Evolutionary conservation across 306 rosid species (phyloP).

Genomic region (Fragaria nilgerrensis): DNA sequence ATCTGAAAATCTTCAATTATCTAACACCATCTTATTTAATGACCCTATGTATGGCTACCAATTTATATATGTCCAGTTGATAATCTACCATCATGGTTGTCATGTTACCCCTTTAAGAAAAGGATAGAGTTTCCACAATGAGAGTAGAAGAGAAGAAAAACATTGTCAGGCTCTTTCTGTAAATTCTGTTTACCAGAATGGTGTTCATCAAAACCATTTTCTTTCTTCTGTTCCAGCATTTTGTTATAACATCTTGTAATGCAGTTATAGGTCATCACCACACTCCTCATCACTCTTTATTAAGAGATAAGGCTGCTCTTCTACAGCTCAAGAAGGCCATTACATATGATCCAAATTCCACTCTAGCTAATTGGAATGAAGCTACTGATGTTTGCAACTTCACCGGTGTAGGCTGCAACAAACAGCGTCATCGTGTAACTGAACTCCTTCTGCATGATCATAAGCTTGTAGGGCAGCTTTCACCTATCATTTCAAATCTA

Average conservation of each 20-base stretch:
- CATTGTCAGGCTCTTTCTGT: background rate
- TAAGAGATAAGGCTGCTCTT: conserved; percentile 49
- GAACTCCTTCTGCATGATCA: conserved; percentile 27
- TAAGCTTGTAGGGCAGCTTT: conserved; percentile 47
- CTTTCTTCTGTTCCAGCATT: conserved; percentile 42
- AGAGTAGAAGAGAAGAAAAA: conserved; percentile 14
- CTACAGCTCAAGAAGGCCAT: conserved; percentile 47
- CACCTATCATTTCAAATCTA: conserved; percentile 63
- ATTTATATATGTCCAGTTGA: conserved; percentile 23
- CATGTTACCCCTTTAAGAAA: background rate
- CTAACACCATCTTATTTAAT: background rate
- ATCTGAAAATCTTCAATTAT: background rate
- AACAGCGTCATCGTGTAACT: conserved; percentile 40
- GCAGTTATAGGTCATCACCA: conserved; percentile 29
- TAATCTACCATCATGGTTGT: conserved; percentile 27
- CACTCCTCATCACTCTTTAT: conserved; percentile 37
- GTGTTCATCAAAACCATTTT: conserved; percentile 35
- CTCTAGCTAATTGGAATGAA: conserved; percentile 56
- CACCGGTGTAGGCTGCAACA: conserved; percentile 49
- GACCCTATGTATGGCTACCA: conserved; percentile 21
- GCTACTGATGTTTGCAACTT: conserved; percentile 49
- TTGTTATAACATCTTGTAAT: conserved; percentile 23
- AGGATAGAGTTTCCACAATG: conserved; percentile 9
- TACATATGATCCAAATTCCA: conserved; percentile 40
- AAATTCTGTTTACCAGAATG: conserved; percentile 22